phyloP scores from a whole-genome alignment of 768 basidiomycete species.

The Boletus eberwhitei region DNA sequence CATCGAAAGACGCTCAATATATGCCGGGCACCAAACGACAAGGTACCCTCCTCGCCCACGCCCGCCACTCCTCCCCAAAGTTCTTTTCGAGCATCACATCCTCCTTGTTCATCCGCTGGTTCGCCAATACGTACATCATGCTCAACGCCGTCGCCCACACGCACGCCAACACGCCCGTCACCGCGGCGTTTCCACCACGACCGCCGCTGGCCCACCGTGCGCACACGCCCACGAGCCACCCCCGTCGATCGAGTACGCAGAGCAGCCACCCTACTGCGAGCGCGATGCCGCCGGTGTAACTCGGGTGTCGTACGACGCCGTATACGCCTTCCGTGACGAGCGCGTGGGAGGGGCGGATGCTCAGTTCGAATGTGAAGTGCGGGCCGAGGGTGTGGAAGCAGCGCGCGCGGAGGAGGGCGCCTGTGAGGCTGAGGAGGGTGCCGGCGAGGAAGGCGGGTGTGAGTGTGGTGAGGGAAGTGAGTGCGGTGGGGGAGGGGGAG shows the following conservation, averaged over 20 bases:
- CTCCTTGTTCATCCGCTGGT: constrained; percentile 25
- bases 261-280: constrained; percentile 1
- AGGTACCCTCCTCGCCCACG: constrained; percentile 22
- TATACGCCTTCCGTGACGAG: constrained; percentile 30
- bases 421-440: background rate
- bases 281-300: constrained; percentile 13
- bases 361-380: constrained; percentile 28
- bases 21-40: constrained; percentile 24
- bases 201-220: background rate
- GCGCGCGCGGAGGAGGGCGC: constrained; percentile 12
- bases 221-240: constrained; percentile 1
- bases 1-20: background rate
- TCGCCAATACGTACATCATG: accelerated
- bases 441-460: constrained; percentile 12
- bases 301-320: constrained; percentile 30
- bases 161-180: background rate
- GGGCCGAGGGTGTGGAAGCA: constrained; percentile 23
- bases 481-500: background rate
- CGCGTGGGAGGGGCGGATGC: constrained; percentile 15
- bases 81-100: constrained; percentile 27
- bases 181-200: too few species aligned
- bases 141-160: background rate
- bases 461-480: constrained; percentile 7
- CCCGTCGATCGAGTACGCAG: constrained; percentile 4
- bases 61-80: constrained; percentile 28